Evolutionary conservation across 208 protist genomes (phyloP).

Genomic region (Herpetomonas samuelpessoai): DNA sequence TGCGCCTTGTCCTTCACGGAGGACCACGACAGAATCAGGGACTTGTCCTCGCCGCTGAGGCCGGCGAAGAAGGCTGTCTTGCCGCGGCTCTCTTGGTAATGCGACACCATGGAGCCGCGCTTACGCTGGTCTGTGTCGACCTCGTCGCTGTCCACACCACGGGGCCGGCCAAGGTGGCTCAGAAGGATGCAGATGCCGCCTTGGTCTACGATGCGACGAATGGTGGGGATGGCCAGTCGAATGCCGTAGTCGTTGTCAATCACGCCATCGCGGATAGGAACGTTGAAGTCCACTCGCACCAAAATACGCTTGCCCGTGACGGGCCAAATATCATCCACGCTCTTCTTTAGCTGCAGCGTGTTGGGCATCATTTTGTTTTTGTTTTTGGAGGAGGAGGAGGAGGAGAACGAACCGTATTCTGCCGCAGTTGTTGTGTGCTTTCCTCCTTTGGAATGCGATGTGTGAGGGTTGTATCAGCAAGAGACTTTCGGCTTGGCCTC

Average conservation of each 20-base stretch:
- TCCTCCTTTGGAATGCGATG: no score
- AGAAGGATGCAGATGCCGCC: constrained; percentile 90
- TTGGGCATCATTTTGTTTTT: constrained; percentile 26
- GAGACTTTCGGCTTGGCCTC: no score
- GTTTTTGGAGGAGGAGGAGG: no score
- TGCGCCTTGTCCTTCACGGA: constrained; percentile 37
- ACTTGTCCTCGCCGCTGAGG: constrained; percentile 65
- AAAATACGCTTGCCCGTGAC: constrained; percentile 94
- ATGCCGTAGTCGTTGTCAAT: constrained; percentile 96
- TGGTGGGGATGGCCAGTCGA: constrained; percentile 93
- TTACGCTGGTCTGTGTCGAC: constrained; percentile 26
- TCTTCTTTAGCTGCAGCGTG: constrained; percentile 61
- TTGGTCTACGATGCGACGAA: constrained; percentile 94
- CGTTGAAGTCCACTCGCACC: constrained; percentile 97
- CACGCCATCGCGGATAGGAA: constrained; percentile 86
- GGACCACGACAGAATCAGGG: constrained; percentile 52
- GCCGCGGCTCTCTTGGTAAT: constrained; percentile 48
- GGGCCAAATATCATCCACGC: constrained; percentile 82
- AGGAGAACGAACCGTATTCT: no score
- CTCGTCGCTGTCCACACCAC: constrained; percentile 73
- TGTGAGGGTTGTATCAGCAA: no score
- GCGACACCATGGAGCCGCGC: constrained; percentile 12
- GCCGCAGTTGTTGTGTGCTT: no score
- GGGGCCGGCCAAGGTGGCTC: constrained; percentile 97
- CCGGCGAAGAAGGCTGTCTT: constrained; percentile 73